Evolutionary conservation across 176 grass and related monocot species (phyloP), one percentile per base, ranked within the genome.

Genomic region (Aegilops speltoides): DNA sequence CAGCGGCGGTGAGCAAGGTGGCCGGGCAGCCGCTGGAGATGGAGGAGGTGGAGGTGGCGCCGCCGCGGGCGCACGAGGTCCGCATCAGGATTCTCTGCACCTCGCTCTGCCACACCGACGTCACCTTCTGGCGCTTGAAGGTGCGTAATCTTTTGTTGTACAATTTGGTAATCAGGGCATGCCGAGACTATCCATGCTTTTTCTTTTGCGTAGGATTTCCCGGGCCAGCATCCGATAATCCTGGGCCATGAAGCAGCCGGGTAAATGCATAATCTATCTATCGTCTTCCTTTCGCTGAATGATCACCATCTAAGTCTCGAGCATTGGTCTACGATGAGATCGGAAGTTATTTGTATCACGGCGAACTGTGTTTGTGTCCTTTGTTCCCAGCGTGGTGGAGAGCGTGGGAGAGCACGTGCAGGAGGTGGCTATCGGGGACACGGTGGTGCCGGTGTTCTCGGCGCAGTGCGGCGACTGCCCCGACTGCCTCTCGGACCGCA

Each of bases 111-210:
- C 93, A 95, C 68, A 94, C 85, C 78, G 96, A 98, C 83, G 62
- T 95, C 84, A 95, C 93, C 22, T 91, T 98, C 89, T 98, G 93
- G 96, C 91, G 86, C 81, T 89, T 88, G 86, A 87, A 95, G 87
- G 95, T 89, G 41, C 41, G 41, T 43, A 65, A 65, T 12, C 5
- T 13, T 65, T 28, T 6, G 17, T 4, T 3, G 7, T 16, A 43
- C 43, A 46, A 50, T 16, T 54, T 60, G 22, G 9, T 62, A 24
- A 24, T 62, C 22, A 23, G 19, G 22, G 54, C 5, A 23, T 26
- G 2, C 33, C 10, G 8, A 41, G 33, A 34, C 33, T 34, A 34
- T 34, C 40, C 40, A 10, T 41, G 9, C 10, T 81, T 2, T 19
- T 12, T 46, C n/a, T 89, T 76, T 46, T 20, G 2, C 20, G n/a